Conservation (phyloP, 2,329 filamentous ascomycete genomes). For the Pseudonectria buxi region DNA sequence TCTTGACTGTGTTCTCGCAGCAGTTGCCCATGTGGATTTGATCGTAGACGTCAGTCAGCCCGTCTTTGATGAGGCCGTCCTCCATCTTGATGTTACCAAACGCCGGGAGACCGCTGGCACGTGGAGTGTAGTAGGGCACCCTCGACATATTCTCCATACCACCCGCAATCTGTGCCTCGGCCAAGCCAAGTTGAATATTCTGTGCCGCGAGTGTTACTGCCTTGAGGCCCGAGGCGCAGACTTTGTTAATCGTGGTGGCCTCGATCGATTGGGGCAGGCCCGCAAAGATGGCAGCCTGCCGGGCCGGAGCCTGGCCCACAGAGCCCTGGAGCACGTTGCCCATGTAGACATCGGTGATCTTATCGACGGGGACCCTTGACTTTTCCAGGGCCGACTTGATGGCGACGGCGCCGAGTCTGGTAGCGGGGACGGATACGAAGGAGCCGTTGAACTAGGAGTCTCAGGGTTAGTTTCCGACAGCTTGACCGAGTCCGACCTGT, state of each 20-base stretch:
- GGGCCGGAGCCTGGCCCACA: constrained; percentile 83
- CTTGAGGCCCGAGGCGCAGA: constrained; percentile 93
- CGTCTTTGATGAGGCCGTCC: constrained; percentile 91
- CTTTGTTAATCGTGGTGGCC: constrained; percentile 93
- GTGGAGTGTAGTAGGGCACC: constrained; percentile 82
- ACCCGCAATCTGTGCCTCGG: constrained; percentile 83
- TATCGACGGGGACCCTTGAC: constrained; percentile 71
- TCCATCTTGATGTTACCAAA: constrained; percentile 86
- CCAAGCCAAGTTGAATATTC: constrained; percentile 86
- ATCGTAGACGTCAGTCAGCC: constrained; percentile 93
- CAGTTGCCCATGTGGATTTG: constrained; percentile 98
- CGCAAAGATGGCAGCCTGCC: constrained; percentile 84
- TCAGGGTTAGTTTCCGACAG: constrained; percentile 2
- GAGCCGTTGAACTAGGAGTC: constrained; percentile 79
- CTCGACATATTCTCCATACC: constrained; percentile 98
- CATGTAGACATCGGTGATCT: constrained; percentile 93
- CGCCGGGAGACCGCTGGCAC: constrained; percentile 72
- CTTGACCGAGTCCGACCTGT: background rate
- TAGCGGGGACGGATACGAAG: constrained; percentile 73
- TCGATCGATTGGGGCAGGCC: constrained; percentile 77
- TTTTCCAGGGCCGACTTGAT: constrained; percentile 88
- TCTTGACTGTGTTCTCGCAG: constrained; percentile 90
- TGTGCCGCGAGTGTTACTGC: constrained; percentile 85
- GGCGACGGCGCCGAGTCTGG: constrained; percentile 81
- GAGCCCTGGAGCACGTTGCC: constrained; percentile 84